These are phyloP conservation scores for Oryza meyeriana DNA, from an alignment of 176 grass and related monocot genomes.

Conservation along the genomic window DNA sequence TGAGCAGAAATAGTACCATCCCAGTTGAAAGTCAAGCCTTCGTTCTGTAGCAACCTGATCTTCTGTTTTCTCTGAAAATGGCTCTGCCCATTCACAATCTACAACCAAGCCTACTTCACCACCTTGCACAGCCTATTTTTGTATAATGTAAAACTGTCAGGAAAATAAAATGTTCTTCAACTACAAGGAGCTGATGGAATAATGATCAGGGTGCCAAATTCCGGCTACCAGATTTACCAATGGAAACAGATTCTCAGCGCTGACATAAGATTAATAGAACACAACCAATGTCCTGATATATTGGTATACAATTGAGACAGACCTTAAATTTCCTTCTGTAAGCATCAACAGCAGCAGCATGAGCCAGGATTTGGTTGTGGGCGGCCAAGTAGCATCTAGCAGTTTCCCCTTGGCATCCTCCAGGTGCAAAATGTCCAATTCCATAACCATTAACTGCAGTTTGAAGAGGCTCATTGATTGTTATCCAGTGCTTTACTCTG, in stretches of 20 bases:
- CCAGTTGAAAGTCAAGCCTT: slow-evolving; percentile 90
- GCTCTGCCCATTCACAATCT: slow-evolving; percentile 98
- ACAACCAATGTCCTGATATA: neutral
- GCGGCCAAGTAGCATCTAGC: slow-evolving; percentile 64
- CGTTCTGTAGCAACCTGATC: slow-evolving; percentile 72
- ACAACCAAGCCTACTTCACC: slow-evolving; percentile 82
- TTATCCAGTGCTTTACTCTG: slow-evolving; percentile 96
- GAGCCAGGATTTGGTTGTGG: slow-evolving; percentile 91
- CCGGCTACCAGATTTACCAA: neutral
- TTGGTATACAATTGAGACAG: neutral
- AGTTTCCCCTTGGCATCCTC: slow-evolving; percentile 51
- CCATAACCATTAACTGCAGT: slow-evolving; percentile 93
- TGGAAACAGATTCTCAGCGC: neutral
- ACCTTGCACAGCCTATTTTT: slow-evolving; percentile 72
- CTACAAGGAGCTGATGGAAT: slow-evolving; percentile 5
- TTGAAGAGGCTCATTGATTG: slow-evolving; percentile 98
- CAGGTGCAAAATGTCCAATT: slow-evolving; percentile 82
- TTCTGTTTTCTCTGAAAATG: slow-evolving; percentile 74
- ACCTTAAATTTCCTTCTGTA: slow-evolving; percentile 94
- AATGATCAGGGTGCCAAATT: neutral
- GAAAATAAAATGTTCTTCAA: slow-evolving; percentile 10
- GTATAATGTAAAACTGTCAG: slow-evolving; percentile 38
- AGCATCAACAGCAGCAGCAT: slow-evolving; percentile 80
- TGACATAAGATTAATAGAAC: neutral
- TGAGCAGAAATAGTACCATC: slow-evolving; percentile 57